Evolutionary conservation across 495 filamentous ascomycete species (phyloP).

Genomic region (Podospora didyma): DNA sequence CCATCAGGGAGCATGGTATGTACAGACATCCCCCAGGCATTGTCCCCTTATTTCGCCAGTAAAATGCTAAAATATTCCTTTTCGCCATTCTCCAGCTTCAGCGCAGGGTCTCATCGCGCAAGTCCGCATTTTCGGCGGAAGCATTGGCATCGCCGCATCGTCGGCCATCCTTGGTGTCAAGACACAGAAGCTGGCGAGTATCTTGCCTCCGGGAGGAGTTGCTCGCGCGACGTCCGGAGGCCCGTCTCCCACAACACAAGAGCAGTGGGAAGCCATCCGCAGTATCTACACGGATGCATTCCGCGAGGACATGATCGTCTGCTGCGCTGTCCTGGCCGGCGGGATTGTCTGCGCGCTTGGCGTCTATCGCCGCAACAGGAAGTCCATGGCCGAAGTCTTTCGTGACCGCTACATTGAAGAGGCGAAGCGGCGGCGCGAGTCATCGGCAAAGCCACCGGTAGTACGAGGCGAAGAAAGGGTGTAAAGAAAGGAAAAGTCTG

Average conservation of each 20-base stretch:
- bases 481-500: not conserved
- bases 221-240: conserved; percentile 13
- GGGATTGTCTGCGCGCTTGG: conserved; percentile 28
- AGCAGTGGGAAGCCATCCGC: conserved; percentile 16
- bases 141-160: conserved; percentile 49
- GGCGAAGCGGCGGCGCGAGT: not conserved
- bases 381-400: conserved; percentile 19
- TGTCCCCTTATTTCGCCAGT: not conserved
- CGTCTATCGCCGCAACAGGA: conserved; percentile 24
- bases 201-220: not conserved
- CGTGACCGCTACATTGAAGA: conserved; percentile 20
- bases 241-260: conserved; percentile 3
- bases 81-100: conserved; percentile 26
- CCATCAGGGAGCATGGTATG: conserved; percentile 36
- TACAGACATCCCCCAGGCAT: not conserved
- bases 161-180: conserved; percentile 39
- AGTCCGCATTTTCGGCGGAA: conserved; percentile 49
- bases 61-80: not conserved
- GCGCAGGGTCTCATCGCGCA: conserved; percentile 51
- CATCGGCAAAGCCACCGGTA: not conserved
- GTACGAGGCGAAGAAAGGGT: too few species aligned
- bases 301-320: conserved; percentile 35
- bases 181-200: conserved; percentile 6
- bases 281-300: conserved; percentile 36
- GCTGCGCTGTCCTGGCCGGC: conserved; percentile 28